Base-by-base conservation (phyloP, 768 basidiomycete species). In the Tricholoma flavovirens region DNA sequence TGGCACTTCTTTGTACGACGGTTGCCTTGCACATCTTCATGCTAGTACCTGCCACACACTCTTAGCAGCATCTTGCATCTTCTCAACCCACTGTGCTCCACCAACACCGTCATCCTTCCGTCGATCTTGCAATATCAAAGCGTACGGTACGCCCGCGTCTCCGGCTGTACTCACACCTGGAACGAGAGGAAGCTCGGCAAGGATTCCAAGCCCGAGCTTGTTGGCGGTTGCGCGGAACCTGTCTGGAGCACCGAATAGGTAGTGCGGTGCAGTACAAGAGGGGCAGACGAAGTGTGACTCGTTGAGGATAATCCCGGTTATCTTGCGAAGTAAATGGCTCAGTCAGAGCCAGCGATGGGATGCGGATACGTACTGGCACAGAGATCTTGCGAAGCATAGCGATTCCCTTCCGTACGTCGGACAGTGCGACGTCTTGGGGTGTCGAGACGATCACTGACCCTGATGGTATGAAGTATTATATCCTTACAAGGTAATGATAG, bases 381-480 rank as follows among this genome's bases (percentile, higher is more conserved):
- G 80, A 77, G 8, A 98, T 79, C 70, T 95, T 97, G 53, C 83
- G 82, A 66, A 98, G 87, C 92, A 96, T 96, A 7, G 87, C 80
- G 21, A 98, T 88, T 0, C 96, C 95, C 62, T 95, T 95, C 57
- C 90, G 80, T 1, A 93, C 93, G 67, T 98, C 96, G 4, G 90
- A 79, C 4, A 98, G 77, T 2, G 95, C 90, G 32, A 98, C 89
- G 62, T 96, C 90, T 69, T 99, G 96, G 0, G 96, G 95, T 6
- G 96, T 98, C 0, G 94, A 96, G 1, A 98, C 87, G 56, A 99
- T 91, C 2, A 99, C 86, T 0, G 92, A 84, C 10, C 93, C 95
- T 98, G 56, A 35, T 11, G 36, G 8, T 53, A 4, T 40, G 26
- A 32, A 19, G 19, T 33, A 58, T 22, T 21, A 30, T n/a, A 29